phyloP scores from a whole-genome alignment of 2,329 filamentous ascomycete species.

The Spiromastix sp. region DNA sequence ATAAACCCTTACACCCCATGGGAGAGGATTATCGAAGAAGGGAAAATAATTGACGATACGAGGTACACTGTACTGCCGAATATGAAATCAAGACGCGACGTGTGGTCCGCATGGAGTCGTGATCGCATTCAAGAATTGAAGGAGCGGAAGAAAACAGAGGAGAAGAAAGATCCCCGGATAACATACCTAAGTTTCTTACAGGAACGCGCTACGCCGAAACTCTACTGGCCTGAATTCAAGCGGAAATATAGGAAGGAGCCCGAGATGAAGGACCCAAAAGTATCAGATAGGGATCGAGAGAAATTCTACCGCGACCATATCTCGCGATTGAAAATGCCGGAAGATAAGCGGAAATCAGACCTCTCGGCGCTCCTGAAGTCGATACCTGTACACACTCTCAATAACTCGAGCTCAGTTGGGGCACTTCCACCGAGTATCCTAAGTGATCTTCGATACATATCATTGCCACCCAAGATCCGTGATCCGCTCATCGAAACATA shows the following conservation, averaged over 20 bases:
- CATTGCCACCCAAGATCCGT: constrained; percentile 27
- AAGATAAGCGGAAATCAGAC: constrained; percentile 36
- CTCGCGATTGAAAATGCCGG: constrained; percentile 34
- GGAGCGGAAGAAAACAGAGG: constrained; percentile 61
- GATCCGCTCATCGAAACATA: constrained; percentile 33
- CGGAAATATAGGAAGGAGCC: constrained; percentile 77
- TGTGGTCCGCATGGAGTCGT: constrained; percentile 73
- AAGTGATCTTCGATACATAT: constrained; percentile 35
- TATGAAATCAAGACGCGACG: constrained; percentile 70
- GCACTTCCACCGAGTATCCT: constrained; percentile 31
- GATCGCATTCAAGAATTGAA: constrained; percentile 64
- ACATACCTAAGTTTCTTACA: constrained; percentile 75
- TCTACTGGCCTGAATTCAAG: constrained; percentile 97
- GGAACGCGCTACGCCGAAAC: constrained; percentile 71
- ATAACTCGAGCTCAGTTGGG: constrained; percentile 29
- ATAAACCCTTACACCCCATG: constrained; percentile 85
- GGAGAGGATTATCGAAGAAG: constrained; percentile 80
- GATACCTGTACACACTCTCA: constrained; percentile 28
- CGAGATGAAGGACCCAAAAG: constrained; percentile 49
- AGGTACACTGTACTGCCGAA: constrained; percentile 76
- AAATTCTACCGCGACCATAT: constrained; percentile 40
- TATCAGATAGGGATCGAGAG: constrained; percentile 39
- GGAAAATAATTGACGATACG: constrained; percentile 69
- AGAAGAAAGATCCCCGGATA: constrained; percentile 73
- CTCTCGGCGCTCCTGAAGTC: constrained; percentile 35